phyloP scores from a whole-genome alignment of 2,329 filamentous ascomycete species.

The Arthrobotrys megalospora region DNA sequence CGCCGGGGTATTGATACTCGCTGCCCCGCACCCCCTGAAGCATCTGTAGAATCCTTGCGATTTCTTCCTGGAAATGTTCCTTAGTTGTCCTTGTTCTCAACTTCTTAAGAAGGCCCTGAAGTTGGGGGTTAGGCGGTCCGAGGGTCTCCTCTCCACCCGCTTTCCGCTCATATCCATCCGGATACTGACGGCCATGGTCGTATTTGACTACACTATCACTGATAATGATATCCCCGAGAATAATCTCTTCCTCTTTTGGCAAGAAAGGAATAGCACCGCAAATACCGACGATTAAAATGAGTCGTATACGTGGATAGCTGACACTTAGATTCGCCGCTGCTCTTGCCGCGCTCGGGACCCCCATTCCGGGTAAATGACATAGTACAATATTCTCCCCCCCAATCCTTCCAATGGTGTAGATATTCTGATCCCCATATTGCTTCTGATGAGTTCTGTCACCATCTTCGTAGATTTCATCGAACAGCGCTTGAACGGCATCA shows the following conservation, averaged over 20 bases:
- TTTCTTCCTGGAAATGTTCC: slow-evolving; percentile 1
- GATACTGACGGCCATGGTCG: slow-evolving; percentile 58
- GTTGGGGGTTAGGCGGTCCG: slow-evolving; percentile 33
- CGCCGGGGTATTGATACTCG: slow-evolving; percentile 53
- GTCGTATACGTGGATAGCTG: slow-evolving; percentile 54
- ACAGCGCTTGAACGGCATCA: slow-evolving; percentile 64
- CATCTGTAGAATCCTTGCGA: background rate
- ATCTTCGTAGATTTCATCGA: slow-evolving; percentile 65
- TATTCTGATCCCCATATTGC: slow-evolving; percentile 61
- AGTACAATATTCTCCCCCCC: slow-evolving; percentile 60
- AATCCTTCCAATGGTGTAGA: slow-evolving; percentile 63
- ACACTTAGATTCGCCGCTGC: slow-evolving; percentile 29
- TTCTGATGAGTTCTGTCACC: slow-evolving; percentile 50
- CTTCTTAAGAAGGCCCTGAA: slow-evolving; percentile 36
- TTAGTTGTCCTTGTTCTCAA: slow-evolving; percentile 39
- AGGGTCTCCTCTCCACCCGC: slow-evolving; percentile 48
- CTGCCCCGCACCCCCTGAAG: slow-evolving; percentile 32
- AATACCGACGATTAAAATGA: slow-evolving; percentile 63
- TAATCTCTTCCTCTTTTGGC: slow-evolving; percentile 56
- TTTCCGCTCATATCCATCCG: slow-evolving; percentile 61
- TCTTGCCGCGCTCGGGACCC: slow-evolving; percentile 47
- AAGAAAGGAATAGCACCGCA: slow-evolving; percentile 63
- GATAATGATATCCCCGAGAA: slow-evolving; percentile 66
- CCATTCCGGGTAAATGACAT: slow-evolving; percentile 51
- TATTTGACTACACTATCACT: slow-evolving; percentile 64